A percentile compares a stretch with the other conserved stretches of the same genome.
Evolutionary conservation across 2,329 filamentous ascomycete species (phyloP).

Genomic region (Acephala macrosclerotiorum): DNA sequence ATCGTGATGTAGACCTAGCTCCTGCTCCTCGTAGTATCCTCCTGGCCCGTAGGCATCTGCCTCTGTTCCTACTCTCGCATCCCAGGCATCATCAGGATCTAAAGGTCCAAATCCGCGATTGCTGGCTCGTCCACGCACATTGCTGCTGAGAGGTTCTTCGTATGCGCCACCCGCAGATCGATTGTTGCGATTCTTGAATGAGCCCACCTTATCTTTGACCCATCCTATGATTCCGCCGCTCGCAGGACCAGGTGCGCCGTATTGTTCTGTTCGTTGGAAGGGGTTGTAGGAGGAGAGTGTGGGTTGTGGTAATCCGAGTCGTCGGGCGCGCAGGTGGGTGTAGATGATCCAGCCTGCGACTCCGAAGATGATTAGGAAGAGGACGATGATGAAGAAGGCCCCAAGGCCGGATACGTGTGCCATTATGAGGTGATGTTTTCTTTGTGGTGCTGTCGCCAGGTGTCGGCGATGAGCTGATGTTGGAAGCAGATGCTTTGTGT

Average conservation of each 20-base stretch:
- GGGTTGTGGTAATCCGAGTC: constrained; percentile 78
- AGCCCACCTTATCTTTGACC: constrained; percentile 71
- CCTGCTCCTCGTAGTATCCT: constrained; percentile 79
- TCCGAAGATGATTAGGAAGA: constrained; percentile 65
- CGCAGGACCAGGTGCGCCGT: constrained; percentile 53
- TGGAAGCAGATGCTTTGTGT: neutral
- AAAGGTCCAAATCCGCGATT: constrained; percentile 70
- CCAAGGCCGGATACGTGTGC: constrained; percentile 68
- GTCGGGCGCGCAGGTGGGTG: constrained; percentile 74
- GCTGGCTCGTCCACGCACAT: constrained; percentile 48
- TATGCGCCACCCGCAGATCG: constrained; percentile 75
- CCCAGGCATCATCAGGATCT: constrained; percentile 88
- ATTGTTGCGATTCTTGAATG: constrained; percentile 70
- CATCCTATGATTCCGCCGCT: constrained; percentile 73
- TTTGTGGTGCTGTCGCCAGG: neutral
- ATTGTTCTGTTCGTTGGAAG: constrained; percentile 57
- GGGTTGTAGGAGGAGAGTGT: constrained; percentile 74
- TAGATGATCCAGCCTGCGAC: constrained; percentile 74
- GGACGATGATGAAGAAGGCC: constrained; percentile 76
- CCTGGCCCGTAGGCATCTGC: constrained; percentile 66
- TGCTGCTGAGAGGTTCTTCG: constrained; percentile 60
- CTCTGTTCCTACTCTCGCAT: constrained; percentile 78
- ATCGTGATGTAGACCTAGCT: constrained; percentile 61
- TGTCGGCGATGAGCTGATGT: constrained; percentile 8
- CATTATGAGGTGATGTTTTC: constrained; percentile 50